These are phyloP conservation scores for Durusdinium trenchii DNA, from an alignment of 73 alveolate species.

Conservation along the genomic window DNA sequence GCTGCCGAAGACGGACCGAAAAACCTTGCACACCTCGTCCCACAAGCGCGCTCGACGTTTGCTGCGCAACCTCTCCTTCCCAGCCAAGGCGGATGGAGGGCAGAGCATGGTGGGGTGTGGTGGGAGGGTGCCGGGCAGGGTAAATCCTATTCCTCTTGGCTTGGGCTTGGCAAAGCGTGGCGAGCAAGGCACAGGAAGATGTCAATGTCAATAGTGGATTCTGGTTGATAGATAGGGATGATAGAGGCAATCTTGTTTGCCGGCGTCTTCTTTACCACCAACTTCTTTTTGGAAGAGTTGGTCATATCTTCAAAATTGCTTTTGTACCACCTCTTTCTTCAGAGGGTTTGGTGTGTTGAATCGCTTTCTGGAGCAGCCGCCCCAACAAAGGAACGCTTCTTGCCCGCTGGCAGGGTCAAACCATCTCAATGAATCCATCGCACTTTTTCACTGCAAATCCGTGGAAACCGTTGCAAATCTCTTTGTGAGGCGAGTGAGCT, in stretches of 20 bases:
- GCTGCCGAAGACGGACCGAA: conserved; percentile 79
- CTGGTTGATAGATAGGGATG: too few relatives aligned
- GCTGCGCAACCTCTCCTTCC: conserved; percentile 75
- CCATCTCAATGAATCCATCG: too few relatives aligned
- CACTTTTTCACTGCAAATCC: background rate
- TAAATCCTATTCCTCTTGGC: background rate
- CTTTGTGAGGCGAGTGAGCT: conserved; percentile 20
- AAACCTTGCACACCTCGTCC: conserved; percentile 71
- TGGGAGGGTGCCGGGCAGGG: background rate
- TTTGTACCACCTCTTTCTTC: too few relatives aligned
- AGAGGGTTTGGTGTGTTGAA: too few relatives aligned
- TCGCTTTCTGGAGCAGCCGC: too few relatives aligned
- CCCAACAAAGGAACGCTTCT: too few relatives aligned
- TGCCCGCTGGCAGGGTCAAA: too few relatives aligned
- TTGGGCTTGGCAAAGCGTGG: background rate
- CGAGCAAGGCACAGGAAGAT: background rate
- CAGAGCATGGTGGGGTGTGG: background rate
- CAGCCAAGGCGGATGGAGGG: conserved; percentile 55
- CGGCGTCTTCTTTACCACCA: too few relatives aligned
- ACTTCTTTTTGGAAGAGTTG: too few relatives aligned
- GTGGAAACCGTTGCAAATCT: background rate
- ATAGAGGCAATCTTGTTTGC: too few relatives aligned
- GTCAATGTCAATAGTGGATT: background rate
- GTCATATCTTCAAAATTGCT: too few relatives aligned
- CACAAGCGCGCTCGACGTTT: conserved; percentile 60